Conservation (phyloP, 2,329 filamentous ascomycete genomes). For the Beauveria brongniartii region DNA sequence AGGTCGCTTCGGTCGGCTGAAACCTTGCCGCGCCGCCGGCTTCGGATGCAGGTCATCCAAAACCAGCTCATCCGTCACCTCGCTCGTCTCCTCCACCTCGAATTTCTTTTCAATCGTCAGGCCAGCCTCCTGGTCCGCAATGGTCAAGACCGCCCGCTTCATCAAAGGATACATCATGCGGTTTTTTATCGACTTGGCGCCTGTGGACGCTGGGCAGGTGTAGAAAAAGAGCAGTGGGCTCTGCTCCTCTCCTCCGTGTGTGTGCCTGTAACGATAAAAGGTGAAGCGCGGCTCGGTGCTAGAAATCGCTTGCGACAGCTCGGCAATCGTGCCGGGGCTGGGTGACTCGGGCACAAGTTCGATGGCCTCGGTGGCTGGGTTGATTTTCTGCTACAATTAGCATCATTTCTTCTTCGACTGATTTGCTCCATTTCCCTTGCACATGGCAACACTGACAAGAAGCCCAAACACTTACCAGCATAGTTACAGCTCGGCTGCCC, state of each 20-base stretch:
- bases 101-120: constrained; percentile 63
- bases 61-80: constrained; percentile 61
- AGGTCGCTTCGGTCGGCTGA: constrained; percentile 72
- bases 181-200: constrained; percentile 66
- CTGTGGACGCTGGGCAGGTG: constrained; percentile 62
- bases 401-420: not conserved
- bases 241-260: constrained; percentile 41
- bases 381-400: constrained; percentile 51
- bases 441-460: no score
- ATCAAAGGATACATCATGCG: constrained; percentile 76
- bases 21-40: constrained; percentile 57
- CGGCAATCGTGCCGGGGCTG: constrained; percentile 44
- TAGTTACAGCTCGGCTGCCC: constrained; percentile 47
- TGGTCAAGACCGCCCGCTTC: constrained; percentile 56
- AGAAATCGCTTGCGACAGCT: constrained; percentile 55
- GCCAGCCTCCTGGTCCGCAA: constrained; percentile 58
- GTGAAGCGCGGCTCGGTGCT: constrained; percentile 65
- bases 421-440: not conserved
- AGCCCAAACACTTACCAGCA: constrained; percentile 46
- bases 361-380: constrained; percentile 60
- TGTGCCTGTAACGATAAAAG: constrained; percentile 63
- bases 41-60: constrained; percentile 61
- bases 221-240: constrained; percentile 71
- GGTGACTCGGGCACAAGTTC: constrained; percentile 51
- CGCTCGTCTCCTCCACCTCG: constrained; percentile 57